Percentiles rank a stretch among this genome's conserved stretches.
Evolutionary conservation across 192 early-diverging fungal genomes (phyloP).

Genomic region (Coemansia sp.): DNA sequence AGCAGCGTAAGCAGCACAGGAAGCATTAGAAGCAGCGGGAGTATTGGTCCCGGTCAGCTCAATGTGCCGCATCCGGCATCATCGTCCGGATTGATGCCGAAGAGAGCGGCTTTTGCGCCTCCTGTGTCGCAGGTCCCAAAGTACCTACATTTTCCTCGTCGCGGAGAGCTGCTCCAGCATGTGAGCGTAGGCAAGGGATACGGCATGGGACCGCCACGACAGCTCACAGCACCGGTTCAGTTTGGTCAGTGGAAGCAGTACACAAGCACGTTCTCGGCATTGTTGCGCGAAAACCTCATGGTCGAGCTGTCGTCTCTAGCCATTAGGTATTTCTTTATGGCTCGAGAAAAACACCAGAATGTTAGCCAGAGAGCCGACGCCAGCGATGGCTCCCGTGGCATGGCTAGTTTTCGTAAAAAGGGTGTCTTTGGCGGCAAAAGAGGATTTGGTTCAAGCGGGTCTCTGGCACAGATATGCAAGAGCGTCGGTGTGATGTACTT

Average conservation of each 20-base stretch:
- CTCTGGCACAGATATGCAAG: slow-evolving; percentile 29
- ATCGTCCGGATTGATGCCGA: neutral
- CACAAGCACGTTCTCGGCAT: slow-evolving; percentile 13
- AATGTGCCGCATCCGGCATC: too few species aligned
- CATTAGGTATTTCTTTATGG: slow-evolving; percentile 52
- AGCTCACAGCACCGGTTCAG: slow-evolving; percentile 24
- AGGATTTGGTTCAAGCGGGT: neutral
- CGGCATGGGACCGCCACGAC: slow-evolving; percentile 35
- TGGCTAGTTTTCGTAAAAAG: neutral
- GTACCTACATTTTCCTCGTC: slow-evolving; percentile 48
- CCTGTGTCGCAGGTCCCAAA: slow-evolving; percentile 16
- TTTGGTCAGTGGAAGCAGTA: slow-evolving; percentile 29
- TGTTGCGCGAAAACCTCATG: slow-evolving; percentile 46
- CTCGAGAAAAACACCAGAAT: slow-evolving; percentile 29
- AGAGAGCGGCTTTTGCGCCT: slow-evolving; percentile 29
- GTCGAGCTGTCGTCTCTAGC: slow-evolving; percentile 40
- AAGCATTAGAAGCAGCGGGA: neutral
- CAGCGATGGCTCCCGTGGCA: neutral
- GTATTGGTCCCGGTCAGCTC: too few species aligned
- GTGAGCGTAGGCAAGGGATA: slow-evolving; percentile 49
- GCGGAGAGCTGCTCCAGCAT: slow-evolving; percentile 50
- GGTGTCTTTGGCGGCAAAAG: slow-evolving; percentile 3
- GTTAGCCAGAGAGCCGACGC: neutral
- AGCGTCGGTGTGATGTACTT: slow-evolving; percentile 36
- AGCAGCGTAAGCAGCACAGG: slow-evolving; percentile 1